Percentiles rank a stretch among this genome's conserved stretches.
phyloP scores from a whole-genome alignment of 495 filamentous ascomycete genomes.

The Haplographium delicatum region DNA sequence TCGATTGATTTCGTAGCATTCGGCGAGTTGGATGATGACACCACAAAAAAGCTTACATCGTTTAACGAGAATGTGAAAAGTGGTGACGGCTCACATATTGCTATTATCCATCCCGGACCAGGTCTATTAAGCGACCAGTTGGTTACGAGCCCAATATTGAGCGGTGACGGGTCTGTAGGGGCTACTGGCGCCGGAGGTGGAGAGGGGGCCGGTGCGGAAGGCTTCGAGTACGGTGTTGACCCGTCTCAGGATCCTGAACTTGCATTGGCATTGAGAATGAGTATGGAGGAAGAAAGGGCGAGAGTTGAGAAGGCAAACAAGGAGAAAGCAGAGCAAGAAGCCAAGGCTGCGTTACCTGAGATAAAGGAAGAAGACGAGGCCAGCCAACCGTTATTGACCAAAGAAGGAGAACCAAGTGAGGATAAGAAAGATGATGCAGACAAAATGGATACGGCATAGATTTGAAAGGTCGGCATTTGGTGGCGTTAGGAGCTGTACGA shows the following conservation, averaged over 20 bases:
- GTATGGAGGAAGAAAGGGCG: slow-evolving; percentile 95
- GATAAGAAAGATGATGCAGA: slow-evolving; percentile 64
- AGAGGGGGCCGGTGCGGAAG: slow-evolving; percentile 50
- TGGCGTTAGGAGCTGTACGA: slow-evolving; percentile 21
- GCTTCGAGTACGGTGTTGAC: slow-evolving; percentile 71
- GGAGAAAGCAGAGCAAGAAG: slow-evolving; percentile 60
- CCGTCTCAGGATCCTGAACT: slow-evolving; percentile 84
- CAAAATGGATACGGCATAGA: slow-evolving; percentile 83
- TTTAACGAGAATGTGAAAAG: slow-evolving; percentile 92
- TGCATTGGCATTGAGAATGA: slow-evolving; percentile 93
- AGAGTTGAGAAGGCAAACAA: slow-evolving; percentile 78
- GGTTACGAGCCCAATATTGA: slow-evolving; percentile 84
- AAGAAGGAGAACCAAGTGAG: slow-evolving; percentile 63
- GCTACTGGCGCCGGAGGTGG: slow-evolving; percentile 43
- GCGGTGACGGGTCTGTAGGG: slow-evolving; percentile 58
- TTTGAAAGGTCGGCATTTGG: slow-evolving; percentile 5
- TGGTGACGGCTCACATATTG: slow-evolving; percentile 83
- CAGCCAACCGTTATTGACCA: slow-evolving; percentile 55
- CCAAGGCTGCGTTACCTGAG: slow-evolving; percentile 57
- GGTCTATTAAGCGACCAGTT: slow-evolving; percentile 89
- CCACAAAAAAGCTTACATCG: slow-evolving; percentile 82
- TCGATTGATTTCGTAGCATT: slow-evolving; percentile 92
- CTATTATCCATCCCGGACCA: slow-evolving; percentile 83
- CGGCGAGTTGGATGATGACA: slow-evolving; percentile 86
- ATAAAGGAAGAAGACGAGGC: slow-evolving; percentile 78